Evolutionary conservation across 495 filamentous ascomycete genomes (phyloP).

Genomic region (Xylaria castorea): DNA sequence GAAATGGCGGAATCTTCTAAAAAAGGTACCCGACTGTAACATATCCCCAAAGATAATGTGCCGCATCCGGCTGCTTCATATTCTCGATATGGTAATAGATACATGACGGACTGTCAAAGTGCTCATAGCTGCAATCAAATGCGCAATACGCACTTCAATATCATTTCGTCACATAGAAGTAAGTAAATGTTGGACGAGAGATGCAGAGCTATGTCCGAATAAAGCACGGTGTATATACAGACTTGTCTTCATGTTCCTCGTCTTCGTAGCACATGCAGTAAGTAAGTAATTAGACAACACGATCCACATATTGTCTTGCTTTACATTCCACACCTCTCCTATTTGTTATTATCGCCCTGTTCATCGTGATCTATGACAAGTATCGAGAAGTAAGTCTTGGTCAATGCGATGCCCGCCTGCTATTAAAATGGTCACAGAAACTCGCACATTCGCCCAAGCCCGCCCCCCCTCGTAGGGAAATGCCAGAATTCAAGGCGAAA

Average conservation of each 20-base stretch:
- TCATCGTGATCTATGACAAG: conserved; percentile 10
- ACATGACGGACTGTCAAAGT: neutral
- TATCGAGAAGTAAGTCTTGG: neutral
- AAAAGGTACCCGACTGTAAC: neutral
- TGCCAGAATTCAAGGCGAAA: conserved; percentile 10
- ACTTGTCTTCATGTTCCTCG: neutral
- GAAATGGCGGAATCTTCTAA: neutral
- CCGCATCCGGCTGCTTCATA: neutral
- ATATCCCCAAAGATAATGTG: neutral
- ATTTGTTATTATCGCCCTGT: neutral
- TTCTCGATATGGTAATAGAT: neutral
- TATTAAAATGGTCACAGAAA: neutral
- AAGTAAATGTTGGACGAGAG: neutral
- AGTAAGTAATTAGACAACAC: neutral
- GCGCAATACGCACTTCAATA: neutral
- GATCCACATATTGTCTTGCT: neutral
- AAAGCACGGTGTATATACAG: conserved; percentile 7
- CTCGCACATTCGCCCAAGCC: conserved; percentile 14
- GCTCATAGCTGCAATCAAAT: neutral
- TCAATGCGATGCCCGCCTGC: neutral
- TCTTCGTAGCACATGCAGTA: neutral
- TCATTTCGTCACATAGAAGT: neutral
- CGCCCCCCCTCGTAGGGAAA: neutral
- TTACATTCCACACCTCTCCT: neutral
- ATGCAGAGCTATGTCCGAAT: neutral